Percentiles rank a stretch among this genome's conserved stretches.
phyloP scores from a whole-genome alignment of 1,284 basidiomycete genomes.

The Trichosporon sp. region DNA sequence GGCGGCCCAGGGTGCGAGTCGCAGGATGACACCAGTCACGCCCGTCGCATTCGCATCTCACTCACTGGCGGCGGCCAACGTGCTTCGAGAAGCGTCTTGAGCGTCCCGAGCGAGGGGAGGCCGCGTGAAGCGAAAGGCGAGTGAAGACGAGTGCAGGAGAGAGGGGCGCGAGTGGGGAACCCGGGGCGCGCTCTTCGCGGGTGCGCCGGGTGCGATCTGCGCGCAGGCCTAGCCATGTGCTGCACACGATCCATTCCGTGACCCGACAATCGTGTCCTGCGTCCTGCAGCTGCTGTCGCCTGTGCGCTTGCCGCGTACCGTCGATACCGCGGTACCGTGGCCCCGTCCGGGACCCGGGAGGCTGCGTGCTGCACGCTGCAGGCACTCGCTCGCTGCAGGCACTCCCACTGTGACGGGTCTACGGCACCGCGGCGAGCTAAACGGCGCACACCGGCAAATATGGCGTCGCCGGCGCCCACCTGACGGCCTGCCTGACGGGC shows the following conservation, averaged over 20 bases:
- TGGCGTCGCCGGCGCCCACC: background rate
- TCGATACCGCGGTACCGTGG: no score
- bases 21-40: background rate
- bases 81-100: no score
- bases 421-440: background rate
- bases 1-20: background rate
- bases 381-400: background rate
- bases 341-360: background rate
- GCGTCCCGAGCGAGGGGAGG: no score
- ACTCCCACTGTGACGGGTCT: background rate
- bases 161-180: no score
- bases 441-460: background rate
- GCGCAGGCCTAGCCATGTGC: no score
- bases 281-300: background rate
- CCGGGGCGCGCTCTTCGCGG: background rate
- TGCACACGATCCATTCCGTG: background rate
- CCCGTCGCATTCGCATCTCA: no score
- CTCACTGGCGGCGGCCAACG: no score
- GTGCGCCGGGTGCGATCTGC: background rate
- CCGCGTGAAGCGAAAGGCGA: no score
- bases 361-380: background rate
- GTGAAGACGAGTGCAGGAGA: no score
- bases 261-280: background rate
- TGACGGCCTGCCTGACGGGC: background rate
- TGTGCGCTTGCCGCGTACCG: background rate